These are phyloP conservation scores for Rosa multiflora DNA, from an alignment of 306 rosid species.

Conservation along the genomic window DNA sequence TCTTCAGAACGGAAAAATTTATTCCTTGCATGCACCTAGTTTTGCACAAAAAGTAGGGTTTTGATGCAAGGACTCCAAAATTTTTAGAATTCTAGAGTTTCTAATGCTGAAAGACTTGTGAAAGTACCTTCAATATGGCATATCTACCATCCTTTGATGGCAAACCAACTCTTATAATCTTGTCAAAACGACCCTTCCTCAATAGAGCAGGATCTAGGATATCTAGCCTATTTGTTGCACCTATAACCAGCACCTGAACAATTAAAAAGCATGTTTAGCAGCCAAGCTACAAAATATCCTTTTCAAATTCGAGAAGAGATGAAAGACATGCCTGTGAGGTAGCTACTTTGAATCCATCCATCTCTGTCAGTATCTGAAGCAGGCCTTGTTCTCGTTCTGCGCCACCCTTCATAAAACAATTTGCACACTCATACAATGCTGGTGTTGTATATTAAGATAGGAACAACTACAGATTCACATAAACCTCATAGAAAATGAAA, in stretches of 20 bases:
- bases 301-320: slow-evolving; percentile 20
- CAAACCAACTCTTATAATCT: slow-evolving; percentile 97
- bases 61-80: not conserved
- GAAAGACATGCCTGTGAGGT: slow-evolving; percentile 67
- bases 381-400: slow-evolving; percentile 97
- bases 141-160: slow-evolving; percentile 94
- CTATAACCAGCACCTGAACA: slow-evolving; percentile 90
- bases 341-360: slow-evolving; percentile 97
- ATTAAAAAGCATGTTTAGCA: slow-evolving; percentile 37
- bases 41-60: slow-evolving; percentile 23
- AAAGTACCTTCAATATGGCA: slow-evolving; percentile 83
- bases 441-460: not conserved
- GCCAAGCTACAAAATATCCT: slow-evolving; percentile 29
- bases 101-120: slow-evolving; percentile 9
- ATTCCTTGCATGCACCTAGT: slow-evolving; percentile 95
- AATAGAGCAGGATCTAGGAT: slow-evolving; percentile 94
- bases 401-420: slow-evolving; percentile 71
- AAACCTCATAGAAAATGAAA: not conserved
- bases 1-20: slow-evolving; percentile 79
- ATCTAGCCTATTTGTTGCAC: slow-evolving; percentile 98
- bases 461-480: not conserved
- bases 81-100: slow-evolving; percentile 16
- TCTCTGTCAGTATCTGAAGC: slow-evolving; percentile 93
- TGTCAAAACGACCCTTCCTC: slow-evolving; percentile 99
- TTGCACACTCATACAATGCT: slow-evolving; percentile 9